phyloP scores from a whole-genome alignment of 2,329 filamentous ascomycete genomes.

The Phialophora verrucosa region DNA sequence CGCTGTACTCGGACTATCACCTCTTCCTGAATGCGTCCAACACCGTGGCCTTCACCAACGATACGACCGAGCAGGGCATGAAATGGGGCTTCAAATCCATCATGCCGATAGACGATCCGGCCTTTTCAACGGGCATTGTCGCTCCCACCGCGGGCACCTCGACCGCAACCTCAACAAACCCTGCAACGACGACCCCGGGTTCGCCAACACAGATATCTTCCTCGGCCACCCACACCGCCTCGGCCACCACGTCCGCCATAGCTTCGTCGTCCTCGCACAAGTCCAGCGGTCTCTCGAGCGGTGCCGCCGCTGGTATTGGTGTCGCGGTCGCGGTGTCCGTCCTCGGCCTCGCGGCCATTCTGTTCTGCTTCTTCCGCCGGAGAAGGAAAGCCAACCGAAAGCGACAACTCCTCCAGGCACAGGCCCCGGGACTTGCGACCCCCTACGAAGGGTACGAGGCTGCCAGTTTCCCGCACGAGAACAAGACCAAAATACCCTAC shows the following conservation, averaged over 20 bases:
- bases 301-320: constrained; percentile 1
- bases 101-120: constrained; percentile 7
- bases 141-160: background rate
- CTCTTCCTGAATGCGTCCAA: background rate
- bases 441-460: background rate
- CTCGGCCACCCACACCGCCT: background rate
- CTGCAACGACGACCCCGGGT: background rate
- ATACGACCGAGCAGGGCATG: background rate
- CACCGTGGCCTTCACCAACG: constrained; percentile 2
- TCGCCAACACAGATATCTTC: background rate
- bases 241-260: background rate
- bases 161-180: background rate
- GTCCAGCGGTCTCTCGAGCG: constrained; percentile 6
- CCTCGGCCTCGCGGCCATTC: background rate
- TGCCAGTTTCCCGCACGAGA: background rate
- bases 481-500: background rate
- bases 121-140: constrained; percentile 6
- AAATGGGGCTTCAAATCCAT: constrained; percentile 6
- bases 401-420: background rate
- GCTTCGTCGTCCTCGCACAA: background rate
- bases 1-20: constrained; percentile 7
- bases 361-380: background rate
- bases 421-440: background rate
- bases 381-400: background rate
- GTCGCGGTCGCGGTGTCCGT: background rate